Conservation (phyloP, 176 grass and related monocot genomes). For the Cocos nucifera region DNA sequence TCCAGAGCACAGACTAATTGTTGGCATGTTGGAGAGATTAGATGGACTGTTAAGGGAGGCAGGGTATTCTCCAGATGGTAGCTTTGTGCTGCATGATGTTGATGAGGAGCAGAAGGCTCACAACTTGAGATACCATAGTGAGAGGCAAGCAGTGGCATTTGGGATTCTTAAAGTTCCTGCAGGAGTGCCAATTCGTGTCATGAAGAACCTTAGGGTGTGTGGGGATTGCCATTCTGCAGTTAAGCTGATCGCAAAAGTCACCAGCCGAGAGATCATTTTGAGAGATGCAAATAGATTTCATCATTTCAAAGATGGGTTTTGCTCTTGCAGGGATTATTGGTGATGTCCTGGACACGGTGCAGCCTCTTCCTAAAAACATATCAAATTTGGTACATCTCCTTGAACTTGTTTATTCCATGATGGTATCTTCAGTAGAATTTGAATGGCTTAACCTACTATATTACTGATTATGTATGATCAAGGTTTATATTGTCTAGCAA, state of each 20-base stretch:
- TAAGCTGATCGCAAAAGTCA: constrained; percentile 61
- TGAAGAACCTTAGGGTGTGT: constrained; percentile 83
- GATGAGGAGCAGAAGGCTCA: constrained; percentile 69
- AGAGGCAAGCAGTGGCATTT: constrained; percentile 81
- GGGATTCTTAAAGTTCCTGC: constrained; percentile 62
- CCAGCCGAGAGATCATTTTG: constrained; percentile 51
- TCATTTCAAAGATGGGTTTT: constrained; percentile 65
- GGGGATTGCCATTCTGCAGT: constrained; percentile 73
- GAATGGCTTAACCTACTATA: too few species aligned
- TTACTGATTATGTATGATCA: too few species aligned
- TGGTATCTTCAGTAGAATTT: too few species aligned
- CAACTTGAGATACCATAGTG: constrained; percentile 66
- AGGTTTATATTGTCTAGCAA: too few species aligned
- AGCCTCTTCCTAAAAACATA: too few species aligned
- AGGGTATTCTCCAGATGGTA: constrained; percentile 68
- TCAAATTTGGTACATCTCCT: too few species aligned
- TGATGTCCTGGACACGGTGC: constrained; percentile 26
- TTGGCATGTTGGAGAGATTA: constrained; percentile 53
- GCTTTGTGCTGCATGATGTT: constrained; percentile 71
- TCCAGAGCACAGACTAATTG: constrained; percentile 43
- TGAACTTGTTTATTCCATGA: too few species aligned
- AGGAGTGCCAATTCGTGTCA: constrained; percentile 59
- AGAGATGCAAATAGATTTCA: constrained; percentile 80
- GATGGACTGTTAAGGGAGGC: constrained; percentile 57
- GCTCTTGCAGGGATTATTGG: constrained; percentile 79